A percentile compares a stretch with the other conserved stretches of the same genome.
phyloP scores from a whole-genome alignment of 2,329 filamentous ascomycete genomes.

The Monilinia fructigena region DNA sequence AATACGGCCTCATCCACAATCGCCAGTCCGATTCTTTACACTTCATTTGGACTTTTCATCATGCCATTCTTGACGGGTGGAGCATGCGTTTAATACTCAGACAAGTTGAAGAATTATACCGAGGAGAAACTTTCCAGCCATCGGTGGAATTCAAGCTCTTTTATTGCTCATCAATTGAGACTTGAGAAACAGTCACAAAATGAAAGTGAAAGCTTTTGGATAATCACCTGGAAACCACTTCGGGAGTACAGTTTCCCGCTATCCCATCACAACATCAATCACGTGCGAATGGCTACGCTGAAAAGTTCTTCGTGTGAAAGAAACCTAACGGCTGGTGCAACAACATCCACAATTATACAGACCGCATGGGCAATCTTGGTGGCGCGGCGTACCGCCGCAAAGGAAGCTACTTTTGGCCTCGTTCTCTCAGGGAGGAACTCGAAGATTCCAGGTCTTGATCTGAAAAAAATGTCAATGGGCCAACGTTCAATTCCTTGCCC shows the following conservation, averaged over 20 bases:
- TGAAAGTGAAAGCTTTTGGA: constrained; percentile 47
- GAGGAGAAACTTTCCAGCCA: neutral
- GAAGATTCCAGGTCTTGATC: constrained; percentile 42
- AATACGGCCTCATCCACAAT: constrained; percentile 13
- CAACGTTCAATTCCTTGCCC: constrained; percentile 45
- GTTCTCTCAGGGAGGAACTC: constrained; percentile 46
- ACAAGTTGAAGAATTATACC: constrained; percentile 27
- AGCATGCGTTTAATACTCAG: constrained; percentile 40
- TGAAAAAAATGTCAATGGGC: constrained; percentile 44
- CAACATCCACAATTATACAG: constrained; percentile 29
- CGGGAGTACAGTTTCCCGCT: constrained; percentile 49
- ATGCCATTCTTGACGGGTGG: constrained; percentile 57
- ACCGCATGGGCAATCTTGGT: constrained; percentile 45
- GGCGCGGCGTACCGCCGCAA: constrained; percentile 42
- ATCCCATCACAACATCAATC: neutral
- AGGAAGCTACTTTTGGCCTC: constrained; percentile 47
- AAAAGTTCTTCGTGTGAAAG: constrained; percentile 5
- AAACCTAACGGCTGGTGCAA: constrained; percentile 23
- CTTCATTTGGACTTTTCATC: constrained; percentile 55
- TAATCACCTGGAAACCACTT: constrained; percentile 45
- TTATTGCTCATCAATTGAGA: constrained; percentile 10
- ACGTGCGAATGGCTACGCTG: constrained; percentile 2
- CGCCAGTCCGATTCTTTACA: constrained; percentile 32
- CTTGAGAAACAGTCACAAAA: constrained; percentile 5
- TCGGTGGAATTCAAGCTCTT: constrained; percentile 8